Percentiles rank a stretch among this genome's conserved stretches.
Conservation (phyloP, 257 asterid genomes). For the Penstemon davidsonii region DNA sequence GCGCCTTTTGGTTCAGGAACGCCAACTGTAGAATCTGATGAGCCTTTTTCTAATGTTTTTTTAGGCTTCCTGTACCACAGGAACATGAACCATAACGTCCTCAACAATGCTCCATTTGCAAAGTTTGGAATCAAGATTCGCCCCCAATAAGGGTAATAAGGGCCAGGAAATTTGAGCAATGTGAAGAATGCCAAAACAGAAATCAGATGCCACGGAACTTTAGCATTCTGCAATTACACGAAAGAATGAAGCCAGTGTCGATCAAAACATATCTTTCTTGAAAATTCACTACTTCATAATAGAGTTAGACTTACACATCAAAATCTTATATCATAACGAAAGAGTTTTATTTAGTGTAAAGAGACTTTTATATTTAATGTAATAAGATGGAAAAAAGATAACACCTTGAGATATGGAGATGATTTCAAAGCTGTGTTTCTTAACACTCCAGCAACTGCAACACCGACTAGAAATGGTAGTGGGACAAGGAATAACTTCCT, state of each 20-base stretch:
- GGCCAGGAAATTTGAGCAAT: conserved; percentile 80
- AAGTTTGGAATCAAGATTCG: conserved; percentile 84
- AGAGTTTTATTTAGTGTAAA: not conserved
- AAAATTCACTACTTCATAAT: not conserved
- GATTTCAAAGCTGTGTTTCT: conserved; percentile 67
- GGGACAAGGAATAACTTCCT: conserved; percentile 65
- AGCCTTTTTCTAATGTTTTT: conserved; percentile 35
- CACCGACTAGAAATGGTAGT: conserved; percentile 75
- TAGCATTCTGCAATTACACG: conserved; percentile 53
- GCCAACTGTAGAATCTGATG: conserved; percentile 26
- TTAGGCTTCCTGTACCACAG: conserved; percentile 60
- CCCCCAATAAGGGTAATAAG: conserved; percentile 95
- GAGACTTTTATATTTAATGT: conserved; percentile 1
- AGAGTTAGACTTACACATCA: not conserved
- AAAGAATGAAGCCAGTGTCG: conserved; percentile 9
- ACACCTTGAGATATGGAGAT: conserved; percentile 75
- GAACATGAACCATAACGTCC: conserved; percentile 77
- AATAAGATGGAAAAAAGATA: conserved; percentile 2
- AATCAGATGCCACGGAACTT: conserved; percentile 90
- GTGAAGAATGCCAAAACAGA: conserved; percentile 52
- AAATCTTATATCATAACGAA: not conserved
- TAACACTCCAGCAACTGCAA: conserved; percentile 65
- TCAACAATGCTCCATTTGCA: conserved; percentile 78
- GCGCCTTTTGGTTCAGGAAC: conserved; percentile 29
- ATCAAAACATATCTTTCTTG: not conserved